These are phyloP conservation scores for Celoporthe dispersa DNA, from an alignment of 2,329 filamentous ascomycete genomes.

Conservation along the genomic window DNA sequence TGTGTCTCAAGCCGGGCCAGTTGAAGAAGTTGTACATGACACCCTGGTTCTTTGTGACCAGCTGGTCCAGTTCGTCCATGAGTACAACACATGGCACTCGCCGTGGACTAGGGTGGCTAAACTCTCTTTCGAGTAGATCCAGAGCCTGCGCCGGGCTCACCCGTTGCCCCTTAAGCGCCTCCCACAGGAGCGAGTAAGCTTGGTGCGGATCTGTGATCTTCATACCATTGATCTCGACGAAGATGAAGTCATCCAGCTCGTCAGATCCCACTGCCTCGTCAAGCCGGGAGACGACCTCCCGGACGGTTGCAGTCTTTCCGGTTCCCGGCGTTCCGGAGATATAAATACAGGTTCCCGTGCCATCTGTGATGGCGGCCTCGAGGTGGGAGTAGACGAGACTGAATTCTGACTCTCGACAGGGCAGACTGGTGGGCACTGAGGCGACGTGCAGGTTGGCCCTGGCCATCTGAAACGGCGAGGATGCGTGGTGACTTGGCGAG, in stretches of 20 bases:
- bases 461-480: conserved; percentile 90
- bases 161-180: conserved; percentile 89
- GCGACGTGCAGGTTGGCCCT: conserved; percentile 90
- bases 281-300: conserved; percentile 88
- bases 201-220: conserved; percentile 98
- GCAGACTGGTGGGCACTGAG: conserved; percentile 84
- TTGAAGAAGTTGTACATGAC: conserved; percentile 99
- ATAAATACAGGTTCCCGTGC: conserved; percentile 94
- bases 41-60: conserved; percentile 98
- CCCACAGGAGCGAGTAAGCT: conserved; percentile 93
- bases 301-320: conserved; percentile 95
- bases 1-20: conserved; percentile 92
- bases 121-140: conserved; percentile 88
- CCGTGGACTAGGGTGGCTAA: conserved; percentile 86
- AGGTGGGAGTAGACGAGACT: conserved; percentile 90
- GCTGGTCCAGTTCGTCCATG: conserved; percentile 97
- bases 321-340: conserved; percentile 99
- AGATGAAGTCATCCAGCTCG: conserved; percentile 97
- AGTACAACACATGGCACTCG: conserved; percentile 94
- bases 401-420: conserved; percentile 92
- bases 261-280: conserved; percentile 87
- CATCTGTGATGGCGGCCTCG: conserved; percentile 91
- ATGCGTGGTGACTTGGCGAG: conserved; percentile 73
- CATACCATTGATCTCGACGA: conserved; percentile 99
- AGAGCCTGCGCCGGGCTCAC: conserved; percentile 91